Conservation (phyloP, 148 eudicot species). For the Fagopyrum esculentum region DNA sequence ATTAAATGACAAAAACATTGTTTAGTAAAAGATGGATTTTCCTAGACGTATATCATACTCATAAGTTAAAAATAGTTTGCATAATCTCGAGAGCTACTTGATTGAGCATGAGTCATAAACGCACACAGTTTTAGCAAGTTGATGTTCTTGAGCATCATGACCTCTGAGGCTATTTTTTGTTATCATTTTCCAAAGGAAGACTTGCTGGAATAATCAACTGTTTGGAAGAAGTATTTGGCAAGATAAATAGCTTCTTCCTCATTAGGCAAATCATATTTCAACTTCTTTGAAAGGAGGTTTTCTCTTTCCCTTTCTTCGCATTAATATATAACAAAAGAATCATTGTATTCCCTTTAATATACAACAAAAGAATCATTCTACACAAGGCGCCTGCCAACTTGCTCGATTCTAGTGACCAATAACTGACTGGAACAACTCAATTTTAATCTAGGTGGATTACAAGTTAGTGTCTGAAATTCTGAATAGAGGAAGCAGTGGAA, state of each 20-base stretch:
- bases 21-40: not conserved
- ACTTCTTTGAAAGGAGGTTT: not conserved
- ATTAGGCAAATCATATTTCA: not conserved
- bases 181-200: not conserved
- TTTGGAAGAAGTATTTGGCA: not conserved
- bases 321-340: too few relatives aligned
- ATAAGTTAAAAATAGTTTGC: not conserved
- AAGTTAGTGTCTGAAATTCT: not conserved
- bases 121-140: not conserved
- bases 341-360: too few relatives aligned
- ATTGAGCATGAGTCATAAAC: not conserved
- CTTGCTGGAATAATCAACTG: not conserved
- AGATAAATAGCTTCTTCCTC: not conserved
- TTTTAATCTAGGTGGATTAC: not conserved
- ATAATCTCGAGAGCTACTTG: not conserved
- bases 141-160: not conserved
- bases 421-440: not conserved
- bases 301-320: not conserved
- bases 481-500: not conserved
- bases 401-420: not conserved
- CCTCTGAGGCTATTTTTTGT: not conserved
- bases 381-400: not conserved
- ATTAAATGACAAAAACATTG: too few relatives aligned
- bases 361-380: not conserved
- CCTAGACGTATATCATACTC: not conserved